Base-by-base conservation (phyloP, 192 early-diverging fungal species). In the Podila clonocystis region DNA sequence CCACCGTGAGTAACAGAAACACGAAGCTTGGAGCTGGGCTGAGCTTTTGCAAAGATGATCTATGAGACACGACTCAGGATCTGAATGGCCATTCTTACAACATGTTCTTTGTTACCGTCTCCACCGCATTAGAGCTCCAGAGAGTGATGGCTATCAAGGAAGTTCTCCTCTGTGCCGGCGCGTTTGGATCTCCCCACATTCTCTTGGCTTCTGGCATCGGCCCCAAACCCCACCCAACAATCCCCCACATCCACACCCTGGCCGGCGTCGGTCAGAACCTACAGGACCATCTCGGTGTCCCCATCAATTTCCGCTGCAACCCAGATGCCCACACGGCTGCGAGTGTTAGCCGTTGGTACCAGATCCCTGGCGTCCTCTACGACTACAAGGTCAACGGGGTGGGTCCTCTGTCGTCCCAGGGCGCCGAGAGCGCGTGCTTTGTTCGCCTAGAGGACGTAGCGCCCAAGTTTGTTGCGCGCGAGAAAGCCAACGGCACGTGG, bases 161-260 rank as follows among this genome's bases (percentile, higher is more conserved):
- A 26, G 82, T 87, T 5, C 66, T 87, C 31, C 74, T 87, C 52
- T 75, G 70, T 50, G 86, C 82, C 17, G 86, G 86, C 15, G 31
- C 86, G 19, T 72, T 84, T 68, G 71, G 71, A 33, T 77, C 82
- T 0, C 85, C 86, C 3, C 70, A 73, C 3, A 73, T 87, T 30
- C 76, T 86, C 12, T 7, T 83, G 28, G 66, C 82, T 26, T 86
- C 84, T 19, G 85, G 86, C 55, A 79, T 87, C 58, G 84, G 75
- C 0, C 80, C 79, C 9, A 36, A 38, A 7, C 58, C 74, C 8
- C 74, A 83, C 13, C 61, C 67, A 11, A 69, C 77, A 7, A 73
- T 80, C 50, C 77, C 77, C 5, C 70, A 83, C 31, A 78, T 83
- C 36, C 75, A 85, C 59, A 72, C 80, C 1, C 55, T 78, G 49